Conservation (phyloP, 352 stramenopile genomes). For the Phytophthora citricola region DNA sequence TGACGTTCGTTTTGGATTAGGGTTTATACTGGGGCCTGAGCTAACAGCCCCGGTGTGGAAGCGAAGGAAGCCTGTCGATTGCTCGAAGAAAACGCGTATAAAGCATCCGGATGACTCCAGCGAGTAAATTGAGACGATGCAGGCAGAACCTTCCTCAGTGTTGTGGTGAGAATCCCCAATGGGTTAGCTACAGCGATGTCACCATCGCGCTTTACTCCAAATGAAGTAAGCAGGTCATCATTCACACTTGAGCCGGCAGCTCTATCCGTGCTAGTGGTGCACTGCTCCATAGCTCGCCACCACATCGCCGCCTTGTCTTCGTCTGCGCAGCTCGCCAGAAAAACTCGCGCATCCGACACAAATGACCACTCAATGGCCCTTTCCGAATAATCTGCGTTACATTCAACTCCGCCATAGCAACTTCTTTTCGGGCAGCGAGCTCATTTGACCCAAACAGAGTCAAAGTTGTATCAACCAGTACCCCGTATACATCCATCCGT, state of each 20-base stretch:
- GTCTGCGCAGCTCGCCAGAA: conserved; percentile 37
- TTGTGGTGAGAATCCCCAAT: neutral
- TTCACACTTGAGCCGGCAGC: neutral
- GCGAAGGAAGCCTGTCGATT: conserved; percentile 61
- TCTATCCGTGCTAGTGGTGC: conserved; percentile 42
- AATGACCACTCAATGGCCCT: conserved; percentile 53
- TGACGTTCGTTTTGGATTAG: conserved; percentile 57
- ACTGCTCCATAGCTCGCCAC: conserved; percentile 65
- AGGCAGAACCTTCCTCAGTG: conserved; percentile 58
- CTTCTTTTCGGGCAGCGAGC: conserved; percentile 38
- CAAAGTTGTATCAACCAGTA: conserved; percentile 66
- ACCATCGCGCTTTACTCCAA: conserved; percentile 5
- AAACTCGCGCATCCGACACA: conserved; percentile 49
- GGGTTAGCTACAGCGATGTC: neutral
- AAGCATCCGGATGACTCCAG: conserved; percentile 68
- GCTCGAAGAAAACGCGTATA: conserved; percentile 79
- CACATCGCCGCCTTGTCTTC: conserved; percentile 58
- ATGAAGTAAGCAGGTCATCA: conserved; percentile 23
- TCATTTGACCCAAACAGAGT: conserved; percentile 61
- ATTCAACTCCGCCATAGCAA: conserved; percentile 45
- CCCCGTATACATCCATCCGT: conserved; percentile 51
- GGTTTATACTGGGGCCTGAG: conserved; percentile 65
- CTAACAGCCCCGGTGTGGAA: conserved; percentile 67
- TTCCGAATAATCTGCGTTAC: conserved; percentile 50
- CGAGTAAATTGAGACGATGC: conserved; percentile 79